Evolutionary conservation across 2,329 filamentous ascomycete genomes (phyloP).

Genomic region (Verticillium dahliae): DNA sequence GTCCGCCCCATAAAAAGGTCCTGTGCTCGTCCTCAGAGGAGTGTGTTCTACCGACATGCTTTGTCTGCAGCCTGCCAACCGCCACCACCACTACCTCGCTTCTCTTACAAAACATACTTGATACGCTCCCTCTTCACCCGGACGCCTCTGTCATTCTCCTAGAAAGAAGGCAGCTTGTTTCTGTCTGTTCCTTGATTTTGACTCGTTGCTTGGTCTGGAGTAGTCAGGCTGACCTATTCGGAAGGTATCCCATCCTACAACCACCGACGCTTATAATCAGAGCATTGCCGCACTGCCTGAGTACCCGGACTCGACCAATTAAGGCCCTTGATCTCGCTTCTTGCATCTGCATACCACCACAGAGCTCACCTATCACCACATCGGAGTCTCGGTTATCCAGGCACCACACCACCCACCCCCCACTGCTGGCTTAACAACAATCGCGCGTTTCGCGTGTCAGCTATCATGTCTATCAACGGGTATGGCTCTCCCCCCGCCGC

Average conservation of each 20-base stretch:
- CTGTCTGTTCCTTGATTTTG: neutral
- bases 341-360: too few relatives aligned
- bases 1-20: slow-evolving; percentile 1
- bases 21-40: neutral
- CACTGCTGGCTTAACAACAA: neutral
- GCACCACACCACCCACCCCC: neutral
- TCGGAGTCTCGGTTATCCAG: neutral
- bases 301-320: too few relatives aligned
- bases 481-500: slow-evolving; percentile 8
- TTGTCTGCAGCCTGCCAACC: neutral
- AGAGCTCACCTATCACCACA: neutral
- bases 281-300: too few relatives aligned
- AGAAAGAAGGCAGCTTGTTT: neutral
- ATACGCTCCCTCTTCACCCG: neutral
- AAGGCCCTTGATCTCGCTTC: too few relatives aligned
- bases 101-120: neutral
- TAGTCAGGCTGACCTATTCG: neutral
- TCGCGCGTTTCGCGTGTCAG: slow-evolving; percentile 6
- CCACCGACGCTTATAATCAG: too few relatives aligned
- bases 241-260: too few relatives aligned
- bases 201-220: neutral
- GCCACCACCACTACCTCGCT: neutral
- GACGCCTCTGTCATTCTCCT: neutral
- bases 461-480: slow-evolving; percentile 24
- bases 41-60: neutral